Conservation (phyloP, 1,284 basidiomycete species). For the Microbotryum lychnidis-dioicae region DNA sequence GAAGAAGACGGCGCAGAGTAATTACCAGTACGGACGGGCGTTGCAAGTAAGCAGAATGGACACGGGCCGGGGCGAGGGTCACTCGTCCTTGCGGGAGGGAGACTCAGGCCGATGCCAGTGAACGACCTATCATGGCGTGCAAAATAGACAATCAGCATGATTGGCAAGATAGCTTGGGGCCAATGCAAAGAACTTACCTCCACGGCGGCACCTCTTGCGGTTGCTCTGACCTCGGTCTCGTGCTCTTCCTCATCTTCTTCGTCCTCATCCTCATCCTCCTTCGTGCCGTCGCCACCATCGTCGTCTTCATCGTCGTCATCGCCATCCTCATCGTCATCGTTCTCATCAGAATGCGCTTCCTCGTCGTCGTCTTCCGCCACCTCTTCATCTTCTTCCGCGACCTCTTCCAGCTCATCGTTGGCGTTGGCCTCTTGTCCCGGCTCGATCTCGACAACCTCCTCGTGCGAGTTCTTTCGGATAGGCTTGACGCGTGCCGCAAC, state of each 20-base stretch:
- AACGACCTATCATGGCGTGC: too few relatives aligned
- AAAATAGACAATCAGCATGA: too few relatives aligned
- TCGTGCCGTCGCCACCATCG: not conserved
- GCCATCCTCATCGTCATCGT: slow-evolving; percentile 6
- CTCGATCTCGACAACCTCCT: slow-evolving; percentile 9
- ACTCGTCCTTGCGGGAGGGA: too few relatives aligned
- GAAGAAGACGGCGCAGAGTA: too few relatives aligned
- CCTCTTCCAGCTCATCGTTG: slow-evolving; percentile 14
- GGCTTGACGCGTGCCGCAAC: not conserved
- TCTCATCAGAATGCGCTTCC: slow-evolving; percentile 1
- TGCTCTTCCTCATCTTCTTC: slow-evolving; percentile 9
- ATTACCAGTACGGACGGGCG: too few relatives aligned
- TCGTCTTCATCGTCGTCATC: slow-evolving; percentile 14
- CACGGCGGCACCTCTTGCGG: too few relatives aligned
- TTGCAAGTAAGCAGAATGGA: too few relatives aligned
- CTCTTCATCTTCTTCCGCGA: slow-evolving; percentile 12
- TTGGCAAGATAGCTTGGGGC: too few relatives aligned
- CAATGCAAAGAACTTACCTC: too few relatives aligned
- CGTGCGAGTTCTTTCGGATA: not conserved
- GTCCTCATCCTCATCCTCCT: slow-evolving; percentile 3
- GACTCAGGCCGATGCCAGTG: too few relatives aligned
- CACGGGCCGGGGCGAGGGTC: too few relatives aligned
- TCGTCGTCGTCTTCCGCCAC: slow-evolving; percentile 1
- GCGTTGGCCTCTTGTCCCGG: slow-evolving; percentile 2
- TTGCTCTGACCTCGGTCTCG: not conserved